A percentile compares a stretch with the other conserved stretches of the same genome.
Conservation (phyloP, 108 stramenopile genomes). For the Fragilaria radians region DNA sequence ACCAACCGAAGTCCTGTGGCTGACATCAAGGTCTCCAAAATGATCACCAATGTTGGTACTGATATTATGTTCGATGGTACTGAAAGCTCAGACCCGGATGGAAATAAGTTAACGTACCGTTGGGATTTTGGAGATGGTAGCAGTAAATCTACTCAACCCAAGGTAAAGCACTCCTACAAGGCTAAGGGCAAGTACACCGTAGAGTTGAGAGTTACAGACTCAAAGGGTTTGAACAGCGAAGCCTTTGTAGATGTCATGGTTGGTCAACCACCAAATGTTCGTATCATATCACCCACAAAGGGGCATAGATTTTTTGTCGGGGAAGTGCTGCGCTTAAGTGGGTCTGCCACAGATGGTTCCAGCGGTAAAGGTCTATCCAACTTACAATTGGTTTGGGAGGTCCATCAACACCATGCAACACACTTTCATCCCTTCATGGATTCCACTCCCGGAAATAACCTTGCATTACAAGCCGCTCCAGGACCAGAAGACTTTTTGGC, state of each 20-base stretch:
- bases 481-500: constrained; percentile 28
- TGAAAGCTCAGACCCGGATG: constrained; percentile 22
- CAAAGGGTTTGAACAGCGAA: constrained; percentile 1
- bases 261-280: constrained; percentile 10
- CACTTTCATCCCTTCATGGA: constrained; percentile 33
- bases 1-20: constrained; percentile 24
- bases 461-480: constrained; percentile 15
- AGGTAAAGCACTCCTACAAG: background rate
- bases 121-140: constrained; percentile 29
- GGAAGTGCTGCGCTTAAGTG: constrained; percentile 12
- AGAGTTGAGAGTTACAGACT: constrained; percentile 16
- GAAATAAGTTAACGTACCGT: constrained; percentile 13
- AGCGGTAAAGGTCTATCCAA: constrained; percentile 10
- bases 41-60: constrained; percentile 2
- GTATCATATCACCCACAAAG: constrained; percentile 6
- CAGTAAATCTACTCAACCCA: background rate
- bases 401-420: constrained; percentile 21
- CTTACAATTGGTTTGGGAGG: constrained; percentile 24
- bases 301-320: constrained; percentile 20
- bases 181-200: constrained; percentile 9
- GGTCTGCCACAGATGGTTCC: constrained; percentile 10
- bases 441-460: constrained; percentile 12
- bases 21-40: constrained; percentile 5
- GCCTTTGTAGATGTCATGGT: background rate
- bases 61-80: constrained; percentile 20